phyloP scores from a whole-genome alignment of 306 rosid species.

The Luffa aegyptiaca region DNA sequence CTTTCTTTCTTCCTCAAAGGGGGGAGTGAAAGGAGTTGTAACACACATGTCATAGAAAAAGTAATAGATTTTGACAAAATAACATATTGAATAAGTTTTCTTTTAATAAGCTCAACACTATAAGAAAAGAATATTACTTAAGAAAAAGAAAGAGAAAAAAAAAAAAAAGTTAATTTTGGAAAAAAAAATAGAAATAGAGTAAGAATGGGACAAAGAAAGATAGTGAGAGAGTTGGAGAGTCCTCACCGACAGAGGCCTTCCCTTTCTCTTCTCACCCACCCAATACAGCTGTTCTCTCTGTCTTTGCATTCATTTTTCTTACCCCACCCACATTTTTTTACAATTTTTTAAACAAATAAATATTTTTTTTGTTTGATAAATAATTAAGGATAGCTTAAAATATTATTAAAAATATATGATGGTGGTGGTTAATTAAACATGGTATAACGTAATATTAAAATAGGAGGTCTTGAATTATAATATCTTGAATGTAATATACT shows the following conservation, averaged over 20 bases:
- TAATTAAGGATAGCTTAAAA: neutral
- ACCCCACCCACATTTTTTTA: neutral
- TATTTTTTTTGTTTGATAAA: neutral
- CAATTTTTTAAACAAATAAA: neutral
- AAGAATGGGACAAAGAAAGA: neutral
- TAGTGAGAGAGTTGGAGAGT: neutral
- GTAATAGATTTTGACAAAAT: neutral
- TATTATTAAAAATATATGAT: no score
- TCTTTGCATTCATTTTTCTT: slow-evolving; percentile 1
- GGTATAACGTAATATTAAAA: no score
- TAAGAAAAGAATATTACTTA: neutral
- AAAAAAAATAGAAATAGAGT: neutral
- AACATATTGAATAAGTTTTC: neutral
- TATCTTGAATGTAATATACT: no score
- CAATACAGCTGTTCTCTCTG: slow-evolving; percentile 6
- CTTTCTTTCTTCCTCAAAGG: neutral
- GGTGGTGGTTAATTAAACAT: neutral
- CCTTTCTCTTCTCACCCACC: neutral
- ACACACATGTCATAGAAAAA: neutral
- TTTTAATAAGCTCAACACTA: neutral
- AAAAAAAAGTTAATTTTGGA: neutral
- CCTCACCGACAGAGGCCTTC: neutral
- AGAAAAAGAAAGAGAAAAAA: neutral
- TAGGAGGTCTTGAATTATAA: neutral
- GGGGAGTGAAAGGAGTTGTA: neutral